These are phyloP conservation scores for Cryomyces minteri DNA, from an alignment of 495 filamentous ascomycete species.

Conservation along the genomic window DNA sequence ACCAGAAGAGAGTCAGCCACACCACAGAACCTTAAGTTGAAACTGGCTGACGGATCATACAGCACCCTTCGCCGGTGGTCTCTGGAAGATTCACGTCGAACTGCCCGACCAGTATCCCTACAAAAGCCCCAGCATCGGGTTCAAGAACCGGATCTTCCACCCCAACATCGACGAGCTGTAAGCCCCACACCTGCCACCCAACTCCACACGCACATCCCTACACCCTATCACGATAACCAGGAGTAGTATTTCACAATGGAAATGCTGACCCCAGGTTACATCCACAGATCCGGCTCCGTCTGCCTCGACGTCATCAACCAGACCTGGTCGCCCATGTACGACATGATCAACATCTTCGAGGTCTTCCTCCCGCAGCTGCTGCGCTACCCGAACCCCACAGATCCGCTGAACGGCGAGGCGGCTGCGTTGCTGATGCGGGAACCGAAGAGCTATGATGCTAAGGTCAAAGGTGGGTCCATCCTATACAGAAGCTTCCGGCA, in stretches of 20 bases:
- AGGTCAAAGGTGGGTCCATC: conserved; percentile 63
- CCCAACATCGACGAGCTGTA: conserved; percentile 99
- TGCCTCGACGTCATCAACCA: conserved; percentile 99
- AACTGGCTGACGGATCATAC: conserved; percentile 1
- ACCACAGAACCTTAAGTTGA: background rate
- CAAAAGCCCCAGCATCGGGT: conserved; percentile 94
- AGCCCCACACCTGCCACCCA: conserved; percentile 19
- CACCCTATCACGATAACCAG: too few species aligned
- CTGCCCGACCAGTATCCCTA: conserved; percentile 95
- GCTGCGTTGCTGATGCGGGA: conserved; percentile 86
- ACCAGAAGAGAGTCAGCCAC: conserved; percentile 61
- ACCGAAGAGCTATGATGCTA: conserved; percentile 78
- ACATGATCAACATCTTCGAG: conserved; percentile 99
- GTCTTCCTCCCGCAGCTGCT: conserved; percentile 95
- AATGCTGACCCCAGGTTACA: conserved; percentile 1
- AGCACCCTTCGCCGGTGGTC: conserved; percentile 85
- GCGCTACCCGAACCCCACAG: conserved; percentile 93
- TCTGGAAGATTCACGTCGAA: conserved; percentile 98
- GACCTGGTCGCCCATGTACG: conserved; percentile 99
- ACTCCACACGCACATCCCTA: too few species aligned
- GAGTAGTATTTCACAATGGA: background rate
- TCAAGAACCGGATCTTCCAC: conserved; percentile 98
- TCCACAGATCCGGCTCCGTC: conserved; percentile 74
- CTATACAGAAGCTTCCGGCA: background rate
- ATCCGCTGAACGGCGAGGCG: conserved; percentile 92